These are phyloP conservation scores for Conidiobolus incongruus DNA, from an alignment of 371 early-diverging fungal genomes.

Conservation along the genomic window DNA sequence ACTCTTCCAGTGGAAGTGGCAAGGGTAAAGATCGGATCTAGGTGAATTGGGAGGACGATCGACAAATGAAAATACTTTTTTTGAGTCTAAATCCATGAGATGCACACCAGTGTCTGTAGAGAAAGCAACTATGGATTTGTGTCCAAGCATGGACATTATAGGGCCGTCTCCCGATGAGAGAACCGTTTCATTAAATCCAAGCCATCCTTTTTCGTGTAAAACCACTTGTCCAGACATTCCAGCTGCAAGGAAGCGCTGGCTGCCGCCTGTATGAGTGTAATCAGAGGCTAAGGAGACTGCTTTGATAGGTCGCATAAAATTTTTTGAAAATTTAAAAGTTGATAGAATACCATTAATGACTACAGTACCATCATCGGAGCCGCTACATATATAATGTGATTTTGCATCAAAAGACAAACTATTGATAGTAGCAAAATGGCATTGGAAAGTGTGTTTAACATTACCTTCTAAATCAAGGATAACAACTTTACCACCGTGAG, in stretches of 20 bases:
- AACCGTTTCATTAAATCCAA: slow-evolving; percentile 39
- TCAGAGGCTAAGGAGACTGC: slow-evolving; percentile 73
- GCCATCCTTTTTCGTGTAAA: slow-evolving; percentile 44
- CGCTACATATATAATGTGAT: slow-evolving; percentile 78
- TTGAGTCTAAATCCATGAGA: slow-evolving; percentile 45
- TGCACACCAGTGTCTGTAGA: slow-evolving; percentile 32
- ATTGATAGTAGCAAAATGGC: slow-evolving; percentile 64
- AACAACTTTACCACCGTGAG: slow-evolving; percentile 79
- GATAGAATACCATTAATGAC: slow-evolving; percentile 41
- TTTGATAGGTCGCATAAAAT: slow-evolving; percentile 72
- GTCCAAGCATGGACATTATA: slow-evolving; percentile 35
- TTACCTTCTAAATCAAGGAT: slow-evolving; percentile 85
- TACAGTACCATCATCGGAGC: slow-evolving; percentile 83
- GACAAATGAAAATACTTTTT: slow-evolving; percentile 59
- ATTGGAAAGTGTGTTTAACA: slow-evolving; percentile 46
- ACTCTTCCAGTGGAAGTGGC: slow-evolving; percentile 68
- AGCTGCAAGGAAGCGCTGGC: slow-evolving; percentile 66
- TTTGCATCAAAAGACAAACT: slow-evolving; percentile 56
- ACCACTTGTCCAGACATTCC: slow-evolving; percentile 73
- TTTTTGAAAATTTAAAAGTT: slow-evolving; percentile 26
- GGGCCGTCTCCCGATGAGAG: slow-evolving; percentile 69
- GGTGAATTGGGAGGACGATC: slow-evolving; percentile 57
- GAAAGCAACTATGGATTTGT: background rate
- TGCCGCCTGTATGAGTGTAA: slow-evolving; percentile 33
- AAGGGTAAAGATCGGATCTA: slow-evolving; percentile 66